These are phyloP conservation scores for Prunus persica DNA, from an alignment of 306 rosid species.

Conservation along the genomic window Prunus_persica_NCBIv2 NC_034014.1:18502501-18503000, in stretches of 20 bases:
- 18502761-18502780: conserved; percentile 19
- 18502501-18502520: no score
- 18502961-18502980: conserved; percentile 79
- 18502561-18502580: no score
- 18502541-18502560: no score
- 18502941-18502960: conserved; percentile 96
- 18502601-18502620: neutral
- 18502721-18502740: neutral
- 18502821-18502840: neutral
- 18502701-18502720: neutral
- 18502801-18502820: neutral
- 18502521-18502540: no score
- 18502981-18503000: conserved; percentile 84
- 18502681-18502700: neutral
- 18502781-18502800: neutral
- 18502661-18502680: neutral
- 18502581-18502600: no score
- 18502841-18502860: neutral
- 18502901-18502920: conserved; percentile 94
- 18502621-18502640: neutral
- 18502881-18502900: conserved; percentile 78
- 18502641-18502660: neutral
- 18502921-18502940: conserved; percentile 92
- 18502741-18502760: neutral
- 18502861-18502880: conserved; percentile 26